phyloP scores from a whole-genome alignment of 106 monocot genomes.

The Iris macrosiphon region DNA sequence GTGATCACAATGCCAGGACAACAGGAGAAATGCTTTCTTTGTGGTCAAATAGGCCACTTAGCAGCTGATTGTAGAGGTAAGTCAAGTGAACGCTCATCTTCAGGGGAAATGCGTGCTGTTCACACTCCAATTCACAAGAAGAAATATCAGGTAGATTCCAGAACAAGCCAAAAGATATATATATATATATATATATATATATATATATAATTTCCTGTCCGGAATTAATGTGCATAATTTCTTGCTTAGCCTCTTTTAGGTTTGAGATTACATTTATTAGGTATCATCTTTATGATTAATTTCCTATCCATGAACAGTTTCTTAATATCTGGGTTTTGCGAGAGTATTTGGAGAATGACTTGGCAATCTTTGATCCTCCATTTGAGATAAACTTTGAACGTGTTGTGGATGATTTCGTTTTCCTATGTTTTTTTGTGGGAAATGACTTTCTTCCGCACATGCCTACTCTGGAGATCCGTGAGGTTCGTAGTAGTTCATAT shows the following conservation, averaged over 20 bases:
- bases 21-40: conserved; percentile 90
- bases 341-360: conserved; percentile 86
- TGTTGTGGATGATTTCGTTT: conserved; percentile 90
- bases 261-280: neutral
- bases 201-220: too few relatives aligned
- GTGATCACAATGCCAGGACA: conserved; percentile 90
- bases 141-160: conserved; percentile 73
- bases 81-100: conserved; percentile 19
- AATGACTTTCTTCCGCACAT: conserved; percentile 98
- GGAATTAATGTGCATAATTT: too few relatives aligned
- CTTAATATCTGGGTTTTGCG: conserved; percentile 87
- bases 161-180: neutral
- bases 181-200: too few relatives aligned
- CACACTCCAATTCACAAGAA: conserved; percentile 85
- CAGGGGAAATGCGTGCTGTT: conserved; percentile 22
- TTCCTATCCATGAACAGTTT: conserved; percentile 43
- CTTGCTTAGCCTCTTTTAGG: too few relatives aligned
- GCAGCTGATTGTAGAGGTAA: conserved; percentile 84
- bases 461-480: conserved; percentile 95
- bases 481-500: conserved; percentile 39
- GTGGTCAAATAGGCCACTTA: conserved; percentile 87
- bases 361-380: conserved; percentile 67
- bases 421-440: conserved; percentile 95
- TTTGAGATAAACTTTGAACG: conserved; percentile 76
- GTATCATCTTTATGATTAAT: neutral